Conservation (phyloP, 1,284 basidiomycete species). For the Ustilago nuda region DNA sequence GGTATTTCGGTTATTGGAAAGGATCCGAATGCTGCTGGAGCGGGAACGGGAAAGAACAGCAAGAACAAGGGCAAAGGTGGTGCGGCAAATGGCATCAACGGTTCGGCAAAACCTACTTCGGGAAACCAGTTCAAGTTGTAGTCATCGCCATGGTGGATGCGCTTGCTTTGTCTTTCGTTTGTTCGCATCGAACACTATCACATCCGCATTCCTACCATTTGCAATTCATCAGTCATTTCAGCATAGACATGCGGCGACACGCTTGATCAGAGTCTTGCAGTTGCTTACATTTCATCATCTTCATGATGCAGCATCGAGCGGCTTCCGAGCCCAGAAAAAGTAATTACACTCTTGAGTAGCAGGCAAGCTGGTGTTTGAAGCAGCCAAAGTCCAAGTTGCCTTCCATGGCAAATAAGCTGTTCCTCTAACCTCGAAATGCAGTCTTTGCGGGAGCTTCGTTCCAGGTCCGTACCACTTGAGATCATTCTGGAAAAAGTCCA, state of each 20-base stretch:
- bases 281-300: not conserved
- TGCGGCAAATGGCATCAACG: slow-evolving; percentile 14
- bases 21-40: slow-evolving; percentile 28
- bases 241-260: not conserved
- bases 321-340: slow-evolving; percentile 67
- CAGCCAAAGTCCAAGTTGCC: slow-evolving; percentile 52
- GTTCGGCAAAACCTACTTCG: slow-evolving; percentile 14
- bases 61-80: slow-evolving; percentile 36
- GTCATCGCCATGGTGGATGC: slow-evolving; percentile 1
- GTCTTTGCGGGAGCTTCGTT: slow-evolving; percentile 38
- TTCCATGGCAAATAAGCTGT: slow-evolving; percentile 62
- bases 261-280: not conserved
- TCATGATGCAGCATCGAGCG: slow-evolving; percentile 23
- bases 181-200: not conserved
- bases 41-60: slow-evolving; percentile 31
- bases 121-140: slow-evolving; percentile 46
- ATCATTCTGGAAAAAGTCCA: slow-evolving; percentile 80
- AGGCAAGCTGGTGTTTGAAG: slow-evolving; percentile 21
- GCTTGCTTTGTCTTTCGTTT: not conserved
- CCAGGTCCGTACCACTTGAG: slow-evolving; percentile 69
- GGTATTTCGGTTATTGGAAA: slow-evolving; percentile 58
- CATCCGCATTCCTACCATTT: not conserved
- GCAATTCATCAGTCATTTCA: slow-evolving; percentile 2
- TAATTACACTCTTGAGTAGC: slow-evolving; percentile 63
- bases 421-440: slow-evolving; percentile 62